phyloP scores from a whole-genome alignment of 805 yeast genomes.

The Ogataea sp. region DNA sequence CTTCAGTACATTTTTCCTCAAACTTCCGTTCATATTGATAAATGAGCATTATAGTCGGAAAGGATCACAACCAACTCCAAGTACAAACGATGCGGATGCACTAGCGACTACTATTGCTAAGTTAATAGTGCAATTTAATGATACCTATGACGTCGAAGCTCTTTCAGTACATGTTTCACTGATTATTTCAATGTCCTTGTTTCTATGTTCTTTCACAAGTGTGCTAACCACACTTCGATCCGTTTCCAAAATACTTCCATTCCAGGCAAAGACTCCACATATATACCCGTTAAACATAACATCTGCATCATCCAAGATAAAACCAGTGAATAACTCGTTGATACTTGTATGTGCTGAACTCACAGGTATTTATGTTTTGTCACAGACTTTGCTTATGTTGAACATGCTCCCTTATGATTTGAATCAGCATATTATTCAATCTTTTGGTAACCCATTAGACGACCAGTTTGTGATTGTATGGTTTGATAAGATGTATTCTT shows the following conservation, averaged over 20 bases:
- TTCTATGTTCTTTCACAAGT: slow-evolving; percentile 56
- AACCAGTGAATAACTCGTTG: not conserved
- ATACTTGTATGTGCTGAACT: slow-evolving; percentile 22
- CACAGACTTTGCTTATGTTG: slow-evolving; percentile 42
- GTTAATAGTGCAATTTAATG: slow-evolving; percentile 21
- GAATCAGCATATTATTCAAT: slow-evolving; percentile 31
- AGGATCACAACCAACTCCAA: slow-evolving; percentile 6
- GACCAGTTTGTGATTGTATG: slow-evolving; percentile 41
- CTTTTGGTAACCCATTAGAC: slow-evolving; percentile 23
- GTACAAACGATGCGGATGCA: too few species aligned
- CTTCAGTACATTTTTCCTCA: slow-evolving; percentile 31
- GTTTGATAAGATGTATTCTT: slow-evolving; percentile 44
- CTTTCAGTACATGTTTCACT: slow-evolving; percentile 40
- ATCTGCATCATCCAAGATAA: not conserved
- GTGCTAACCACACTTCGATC: slow-evolving; percentile 55
- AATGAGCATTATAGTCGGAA: slow-evolving; percentile 5
- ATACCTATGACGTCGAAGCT: slow-evolving; percentile 27
- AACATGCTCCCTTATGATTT: slow-evolving; percentile 36
- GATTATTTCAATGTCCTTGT: slow-evolving; percentile 48
- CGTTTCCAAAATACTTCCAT: slow-evolving; percentile 22
- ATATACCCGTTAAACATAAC: not conserved
- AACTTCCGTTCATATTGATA: slow-evolving; percentile 27
- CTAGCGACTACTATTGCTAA: slow-evolving; percentile 41
- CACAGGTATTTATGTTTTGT: slow-evolving; percentile 41
- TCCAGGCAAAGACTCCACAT: too few species aligned